Evolutionary conservation across 2,329 filamentous ascomycete species (phyloP).

Genomic region (Dothistroma pini): DNA sequence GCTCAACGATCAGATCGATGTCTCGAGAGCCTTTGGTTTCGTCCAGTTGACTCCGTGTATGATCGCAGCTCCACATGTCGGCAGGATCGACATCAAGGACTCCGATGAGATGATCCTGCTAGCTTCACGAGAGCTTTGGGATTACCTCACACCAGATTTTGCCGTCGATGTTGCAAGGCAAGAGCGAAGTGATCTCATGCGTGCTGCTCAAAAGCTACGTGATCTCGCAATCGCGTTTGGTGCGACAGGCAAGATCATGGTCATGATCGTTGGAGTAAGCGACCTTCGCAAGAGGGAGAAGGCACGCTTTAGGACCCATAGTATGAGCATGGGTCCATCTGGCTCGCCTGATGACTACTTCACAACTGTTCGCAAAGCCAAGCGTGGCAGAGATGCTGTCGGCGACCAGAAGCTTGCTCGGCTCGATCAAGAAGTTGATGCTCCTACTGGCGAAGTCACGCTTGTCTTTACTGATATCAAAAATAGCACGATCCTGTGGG

Average conservation of each 20-base stretch:
- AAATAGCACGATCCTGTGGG: slow-evolving; percentile 94
- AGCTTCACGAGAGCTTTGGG: slow-evolving; percentile 91
- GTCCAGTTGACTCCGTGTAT: slow-evolving; percentile 88
- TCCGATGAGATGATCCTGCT: slow-evolving; percentile 91
- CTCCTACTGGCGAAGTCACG: slow-evolving; percentile 83
- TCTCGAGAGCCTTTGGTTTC: slow-evolving; percentile 93
- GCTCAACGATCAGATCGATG: slow-evolving; percentile 84
- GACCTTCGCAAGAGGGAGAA: slow-evolving; percentile 85
- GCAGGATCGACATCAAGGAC: slow-evolving; percentile 73
- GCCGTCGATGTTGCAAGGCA: slow-evolving; percentile 87
- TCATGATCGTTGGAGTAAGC: slow-evolving; percentile 94
- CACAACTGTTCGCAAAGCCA: slow-evolving; percentile 60
- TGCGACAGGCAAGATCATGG: slow-evolving; percentile 92
- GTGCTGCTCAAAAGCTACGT: slow-evolving; percentile 87
- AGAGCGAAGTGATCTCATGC: slow-evolving; percentile 87
- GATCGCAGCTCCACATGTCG: slow-evolving; percentile 82
- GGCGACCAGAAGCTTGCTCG: slow-evolving; percentile 83
- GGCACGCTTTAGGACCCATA: slow-evolving; percentile 70
- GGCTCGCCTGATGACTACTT: slow-evolving; percentile 69
- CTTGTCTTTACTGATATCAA: slow-evolving; percentile 99
- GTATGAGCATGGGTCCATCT: slow-evolving; percentile 78
- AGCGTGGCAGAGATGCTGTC: slow-evolving; percentile 55
- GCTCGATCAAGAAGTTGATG: slow-evolving; percentile 84
- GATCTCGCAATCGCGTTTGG: slow-evolving; percentile 96
- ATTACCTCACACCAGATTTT: slow-evolving; percentile 83